Evolutionary conservation across 1,139 yeast genomes (phyloP).

Genomic region (Yarrowia galli): DNA sequence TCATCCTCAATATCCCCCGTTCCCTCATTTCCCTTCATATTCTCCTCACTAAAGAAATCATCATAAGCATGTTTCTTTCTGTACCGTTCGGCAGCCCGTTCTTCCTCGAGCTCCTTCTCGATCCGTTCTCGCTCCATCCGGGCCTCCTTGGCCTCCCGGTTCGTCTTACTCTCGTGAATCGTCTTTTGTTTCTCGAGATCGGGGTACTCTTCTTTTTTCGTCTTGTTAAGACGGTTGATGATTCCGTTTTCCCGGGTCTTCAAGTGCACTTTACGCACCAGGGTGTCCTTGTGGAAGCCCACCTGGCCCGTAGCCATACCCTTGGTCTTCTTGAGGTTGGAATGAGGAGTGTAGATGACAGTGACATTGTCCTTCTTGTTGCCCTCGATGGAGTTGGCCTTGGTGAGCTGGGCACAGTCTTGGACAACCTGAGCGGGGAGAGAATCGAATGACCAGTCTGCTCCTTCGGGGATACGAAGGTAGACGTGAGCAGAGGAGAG

Average conservation of each 20-base stretch:
- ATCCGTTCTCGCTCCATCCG: constrained; percentile 25
- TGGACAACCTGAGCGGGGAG: constrained; percentile 61
- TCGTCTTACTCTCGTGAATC: constrained; percentile 51
- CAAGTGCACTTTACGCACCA: constrained; percentile 63
- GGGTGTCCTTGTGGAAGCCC: constrained; percentile 63
- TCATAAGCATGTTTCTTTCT: constrained; percentile 60
- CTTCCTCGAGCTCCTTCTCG: constrained; percentile 45
- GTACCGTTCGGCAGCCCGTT: constrained; percentile 49
- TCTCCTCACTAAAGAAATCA: constrained; percentile 62
- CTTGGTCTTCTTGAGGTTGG: constrained; percentile 71
- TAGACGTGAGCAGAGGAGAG: constrained; percentile 85
- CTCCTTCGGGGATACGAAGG: constrained; percentile 59
- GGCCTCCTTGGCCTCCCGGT: constrained; percentile 46
- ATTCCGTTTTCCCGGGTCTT: constrained; percentile 67
- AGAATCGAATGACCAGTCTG: constrained; percentile 56
- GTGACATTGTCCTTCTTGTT: constrained; percentile 74
- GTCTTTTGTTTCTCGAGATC: constrained; percentile 55
- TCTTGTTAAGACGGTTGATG: constrained; percentile 70
- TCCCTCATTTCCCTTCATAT: constrained; percentile 55
- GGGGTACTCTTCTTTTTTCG: constrained; percentile 65
- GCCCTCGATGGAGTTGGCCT: constrained; percentile 81
- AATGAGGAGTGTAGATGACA: constrained; percentile 79
- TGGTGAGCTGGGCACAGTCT: constrained; percentile 78
- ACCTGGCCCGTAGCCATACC: constrained; percentile 88
- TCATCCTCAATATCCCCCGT: constrained; percentile 68